Evolutionary conservation across 2,329 filamentous ascomycete genomes (phyloP), one percentile per base, ranked within the genome.

Genomic region (Ramichloridium luteum): DNA sequence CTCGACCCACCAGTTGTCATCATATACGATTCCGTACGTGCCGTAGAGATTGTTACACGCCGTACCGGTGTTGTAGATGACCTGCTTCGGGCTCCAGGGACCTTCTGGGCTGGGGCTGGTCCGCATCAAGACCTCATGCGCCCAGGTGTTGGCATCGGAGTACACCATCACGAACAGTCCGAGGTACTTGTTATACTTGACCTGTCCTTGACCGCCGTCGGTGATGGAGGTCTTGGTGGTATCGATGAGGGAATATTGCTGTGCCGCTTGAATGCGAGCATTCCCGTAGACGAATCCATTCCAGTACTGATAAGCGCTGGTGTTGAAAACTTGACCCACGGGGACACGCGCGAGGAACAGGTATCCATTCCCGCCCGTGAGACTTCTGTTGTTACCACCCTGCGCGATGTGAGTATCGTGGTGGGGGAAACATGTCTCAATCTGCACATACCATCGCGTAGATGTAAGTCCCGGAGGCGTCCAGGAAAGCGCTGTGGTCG

Each of bases 201-300:
- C 20, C 20, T 23, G 20, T 23, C 20, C 20, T 23, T 23, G 20
- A 23, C 20, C 20, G n/a, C 20, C 20, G n/a, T 23, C 20, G 8
- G 8, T 8, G 20, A 23, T n/a, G 20, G 20, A 23, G 8, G 8
- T 23, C 8, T 8, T 8, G 20, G 8, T 23, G 20, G 20, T 23
- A 23, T 23, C 20, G 20, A 23, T 23, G 8, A 23, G 20, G n/a
- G 20, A 23, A n/a, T 23, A 23, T n/a, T 23, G 20, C 20, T 23
- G 20, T n/a, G n/a, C 8, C 8, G 20, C 20, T 23, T 23, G 8
- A n/a, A 23, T 23, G n/a, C 20, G 20, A 8, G 20, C 20, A n/a
- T 23, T 23, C n/a, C 20, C 20, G 20, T 23, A 23, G 20, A 23
- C 20, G n/a, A 23, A 23, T n/a, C 20, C 20, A n/a, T 23, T 23